Evolutionary conservation across 768 basidiomycete species (phyloP).

Genomic region (Rhizopogon vesiculosus): DNA sequence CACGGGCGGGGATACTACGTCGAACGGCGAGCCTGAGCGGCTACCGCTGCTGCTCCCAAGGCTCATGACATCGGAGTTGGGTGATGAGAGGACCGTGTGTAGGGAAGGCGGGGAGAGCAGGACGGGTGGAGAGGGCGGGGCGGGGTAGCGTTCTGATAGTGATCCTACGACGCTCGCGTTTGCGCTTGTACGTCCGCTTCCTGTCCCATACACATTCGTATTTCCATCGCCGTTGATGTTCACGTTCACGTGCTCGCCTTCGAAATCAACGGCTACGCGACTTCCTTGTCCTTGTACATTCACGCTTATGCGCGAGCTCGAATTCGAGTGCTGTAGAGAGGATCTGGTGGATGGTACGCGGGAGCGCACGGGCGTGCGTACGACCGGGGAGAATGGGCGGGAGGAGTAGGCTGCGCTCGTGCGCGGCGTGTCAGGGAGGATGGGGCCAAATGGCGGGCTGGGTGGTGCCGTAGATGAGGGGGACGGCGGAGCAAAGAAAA

Average conservation of each 20-base stretch:
- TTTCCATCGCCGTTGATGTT: neutral
- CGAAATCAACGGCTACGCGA: neutral
- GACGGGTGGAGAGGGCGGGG: slow-evolving; percentile 22
- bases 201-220: neutral
- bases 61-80: neutral
- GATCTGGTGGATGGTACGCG: neutral
- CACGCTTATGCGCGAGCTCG: neutral
- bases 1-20: neutral
- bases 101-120: slow-evolving; percentile 21
- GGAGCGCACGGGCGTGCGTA: neutral
- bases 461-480: neutral
- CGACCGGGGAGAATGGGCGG: slow-evolving; percentile 24
- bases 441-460: slow-evolving; percentile 20
- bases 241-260: neutral
- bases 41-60: neutral
- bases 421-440: slow-evolving; percentile 24
- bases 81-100: slow-evolving; percentile 6
- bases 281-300: neutral
- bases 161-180: slow-evolving; percentile 15
- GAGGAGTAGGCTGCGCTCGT: slow-evolving; percentile 23
- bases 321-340: neutral
- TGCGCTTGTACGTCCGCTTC: neutral
- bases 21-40: neutral
- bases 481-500: neutral
- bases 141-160: slow-evolving; percentile 27